These are phyloP conservation scores for Metschnikowia reukaufii DNA, from an alignment of 805 yeast species.

Conservation along the genomic window DNA sequence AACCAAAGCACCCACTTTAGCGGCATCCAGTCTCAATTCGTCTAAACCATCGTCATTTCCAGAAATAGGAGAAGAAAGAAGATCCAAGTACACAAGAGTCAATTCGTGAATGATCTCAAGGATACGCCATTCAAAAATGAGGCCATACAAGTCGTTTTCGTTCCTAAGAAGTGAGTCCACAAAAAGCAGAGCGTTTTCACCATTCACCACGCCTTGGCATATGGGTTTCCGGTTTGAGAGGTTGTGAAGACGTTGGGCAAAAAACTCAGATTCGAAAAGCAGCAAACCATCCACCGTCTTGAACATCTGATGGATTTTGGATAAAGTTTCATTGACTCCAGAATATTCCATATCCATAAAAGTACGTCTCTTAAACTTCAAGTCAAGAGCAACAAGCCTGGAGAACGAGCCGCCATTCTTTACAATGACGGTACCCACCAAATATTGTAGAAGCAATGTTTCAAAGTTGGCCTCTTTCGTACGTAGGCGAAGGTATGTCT, in stretches of 20 bases:
- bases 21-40: constrained; percentile 17
- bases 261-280: constrained; percentile 28
- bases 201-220: constrained; percentile 27
- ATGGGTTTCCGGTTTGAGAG: constrained; percentile 24
- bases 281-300: constrained; percentile 33
- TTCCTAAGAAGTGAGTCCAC: constrained; percentile 29
- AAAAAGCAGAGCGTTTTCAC: constrained; percentile 31
- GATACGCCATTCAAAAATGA: constrained; percentile 38
- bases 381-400: constrained; percentile 23
- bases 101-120: constrained; percentile 35
- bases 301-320: constrained; percentile 26
- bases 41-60: constrained; percentile 15
- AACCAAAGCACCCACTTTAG: constrained; percentile 18
- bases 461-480: constrained; percentile 35
- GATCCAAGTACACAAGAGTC: constrained; percentile 29
- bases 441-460: constrained; percentile 30
- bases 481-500: constrained; percentile 30
- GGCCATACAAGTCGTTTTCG: constrained; percentile 25
- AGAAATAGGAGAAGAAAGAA: constrained; percentile 11
- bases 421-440: constrained; percentile 30
- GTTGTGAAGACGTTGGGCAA: constrained; percentile 31
- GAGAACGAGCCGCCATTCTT: constrained; percentile 22
- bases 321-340: constrained; percentile 26
- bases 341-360: constrained; percentile 32
- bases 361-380: constrained; percentile 27